Base-by-base conservation (phyloP, 352 stramenopile genomes). In the Phytopythium boreale region DNA sequence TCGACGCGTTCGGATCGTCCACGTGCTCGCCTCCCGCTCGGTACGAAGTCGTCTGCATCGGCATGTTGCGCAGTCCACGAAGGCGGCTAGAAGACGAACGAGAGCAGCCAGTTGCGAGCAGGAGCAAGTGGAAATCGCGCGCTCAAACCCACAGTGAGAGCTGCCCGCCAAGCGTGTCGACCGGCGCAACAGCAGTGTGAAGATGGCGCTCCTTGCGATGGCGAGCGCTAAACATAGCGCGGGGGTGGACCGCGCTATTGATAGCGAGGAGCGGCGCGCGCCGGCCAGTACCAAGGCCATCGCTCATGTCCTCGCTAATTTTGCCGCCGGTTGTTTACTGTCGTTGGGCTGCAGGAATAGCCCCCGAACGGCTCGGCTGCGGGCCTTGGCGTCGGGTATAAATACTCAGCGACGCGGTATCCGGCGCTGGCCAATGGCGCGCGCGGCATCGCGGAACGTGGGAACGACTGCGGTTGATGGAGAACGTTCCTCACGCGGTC, bases 111-210 rank as follows among this genome's bases (percentile, higher is more conserved):
- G 20, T 19, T 7, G 22, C 24, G 47, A n/a, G 22, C 4, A 20
- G 47, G 24, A 36, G 24, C 24, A n/a, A 14, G 31, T 47, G 31
- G 31, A 49, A 59, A 47, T 36, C 29, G 12, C 53, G 53, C 34
- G 53, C 53, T 10, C 53, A 59, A 59, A 59, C 53, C 53, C 31
- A 49, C 53, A 59, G 53, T 59, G 53, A 59, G 53, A 17, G 22
- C n/a, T 20, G 53, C 34, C 34, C 19, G 20, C 11, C 24, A 29
- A 34, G 17, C 51, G 27, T 19, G 22, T 11, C 52, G 31, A 57
- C 51, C 29, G 36, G 29, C 8, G 36, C 52, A 29, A 44, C 52
- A 44, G 19, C 27, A 0, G n/a, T n/a, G 12, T 15, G 50, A 27
- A 50, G 43, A 6, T 12, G 20, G 43, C 19, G 4, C n/a, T 50